Evolutionary conservation across 2,329 filamentous ascomycete genomes (phyloP), one percentile per base, ranked within the genome.

Genomic region (Herpomyces periplanetae): DNA sequence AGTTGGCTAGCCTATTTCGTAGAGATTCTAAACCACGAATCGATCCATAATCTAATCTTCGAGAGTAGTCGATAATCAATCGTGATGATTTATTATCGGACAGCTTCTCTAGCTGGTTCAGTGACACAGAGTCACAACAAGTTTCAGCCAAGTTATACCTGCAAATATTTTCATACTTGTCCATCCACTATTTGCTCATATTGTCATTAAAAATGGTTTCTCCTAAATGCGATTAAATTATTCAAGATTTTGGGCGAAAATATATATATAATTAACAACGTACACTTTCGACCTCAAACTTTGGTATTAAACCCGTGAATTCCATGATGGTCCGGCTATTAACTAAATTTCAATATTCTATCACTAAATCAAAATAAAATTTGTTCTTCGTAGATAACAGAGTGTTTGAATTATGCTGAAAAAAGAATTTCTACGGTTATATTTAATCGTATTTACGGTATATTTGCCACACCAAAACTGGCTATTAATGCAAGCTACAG

Each of bases 131-230:
- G 2, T 60, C 54, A 21, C 54, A 61, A 31, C 65, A 75, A 1
- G 65, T 75, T 36, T 75, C 65, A 22, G 64, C 61, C 18, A 75
- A 50, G 34, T 84, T 73, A 34, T 49, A 49, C 23, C 47, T 49
- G 24, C 42, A 42, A 11, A 37, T 38, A 2, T 37, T 40, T 26
- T 51, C 46, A 28, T 50, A 40, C 20, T 41, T 35, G 31, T 52
- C 46, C 46, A 52, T 50, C 47, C 48, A 53, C 47, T 53, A 24
- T 4, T 10, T 27, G 17, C 28, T 17, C 24, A 28, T 33, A n/a
- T 36, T 25, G 8, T 31, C 30, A 7, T 31, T 32, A 11, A 27
- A 24, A 10, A 31, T 30, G 1, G 27, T 28, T 15, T 30, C 29
- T 21, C 29, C 30, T 18, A 3, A 13, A 20, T 12, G 5, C n/a